These are phyloP conservation scores for Sporothrix protearum DNA, from an alignment of 2,329 filamentous ascomycete species.

Conservation along the genomic window DNA sequence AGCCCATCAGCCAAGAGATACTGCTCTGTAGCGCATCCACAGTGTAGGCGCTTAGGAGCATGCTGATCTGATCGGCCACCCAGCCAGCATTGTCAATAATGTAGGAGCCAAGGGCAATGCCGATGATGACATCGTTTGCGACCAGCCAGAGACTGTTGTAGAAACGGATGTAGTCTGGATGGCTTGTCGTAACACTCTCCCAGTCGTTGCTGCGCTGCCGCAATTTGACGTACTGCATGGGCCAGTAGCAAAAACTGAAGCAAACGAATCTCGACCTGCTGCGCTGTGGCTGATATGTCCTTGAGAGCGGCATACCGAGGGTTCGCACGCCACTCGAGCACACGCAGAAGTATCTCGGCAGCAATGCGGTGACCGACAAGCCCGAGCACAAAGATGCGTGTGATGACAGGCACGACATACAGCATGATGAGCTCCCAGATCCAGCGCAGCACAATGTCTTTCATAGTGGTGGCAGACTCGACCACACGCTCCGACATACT, in stretches of 20 bases:
- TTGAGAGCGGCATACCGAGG: constrained; percentile 82
- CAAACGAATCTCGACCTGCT: constrained; percentile 93
- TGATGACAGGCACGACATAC: constrained; percentile 75
- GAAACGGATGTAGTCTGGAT: constrained; percentile 97
- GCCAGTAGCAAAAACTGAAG: constrained; percentile 99
- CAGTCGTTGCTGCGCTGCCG: constrained; percentile 87
- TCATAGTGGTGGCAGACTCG: constrained; percentile 83
- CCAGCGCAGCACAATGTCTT: constrained; percentile 67
- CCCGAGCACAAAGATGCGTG: constrained; percentile 68
- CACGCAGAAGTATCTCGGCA: constrained; percentile 71
- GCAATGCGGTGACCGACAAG: constrained; percentile 75
- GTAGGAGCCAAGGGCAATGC: constrained; percentile 91
- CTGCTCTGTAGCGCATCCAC: constrained; percentile 83
- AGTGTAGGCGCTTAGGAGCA: constrained; percentile 73
- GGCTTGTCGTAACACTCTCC: constrained; percentile 91
- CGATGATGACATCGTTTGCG: constrained; percentile 97
- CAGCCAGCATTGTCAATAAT: constrained; percentile 91
- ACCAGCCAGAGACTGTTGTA: constrained; percentile 99
- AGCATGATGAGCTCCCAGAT: constrained; percentile 67
- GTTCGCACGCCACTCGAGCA: constrained; percentile 81
- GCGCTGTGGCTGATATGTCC: constrained; percentile 92
- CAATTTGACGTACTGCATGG: constrained; percentile 89
- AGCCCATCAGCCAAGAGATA: constrained; percentile 93
- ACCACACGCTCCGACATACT: constrained; percentile 94
- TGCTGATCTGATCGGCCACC: constrained; percentile 76